Evolutionary conservation across 306 rosid species (phyloP).

Genomic region (Prunus armeniaca): DNA sequence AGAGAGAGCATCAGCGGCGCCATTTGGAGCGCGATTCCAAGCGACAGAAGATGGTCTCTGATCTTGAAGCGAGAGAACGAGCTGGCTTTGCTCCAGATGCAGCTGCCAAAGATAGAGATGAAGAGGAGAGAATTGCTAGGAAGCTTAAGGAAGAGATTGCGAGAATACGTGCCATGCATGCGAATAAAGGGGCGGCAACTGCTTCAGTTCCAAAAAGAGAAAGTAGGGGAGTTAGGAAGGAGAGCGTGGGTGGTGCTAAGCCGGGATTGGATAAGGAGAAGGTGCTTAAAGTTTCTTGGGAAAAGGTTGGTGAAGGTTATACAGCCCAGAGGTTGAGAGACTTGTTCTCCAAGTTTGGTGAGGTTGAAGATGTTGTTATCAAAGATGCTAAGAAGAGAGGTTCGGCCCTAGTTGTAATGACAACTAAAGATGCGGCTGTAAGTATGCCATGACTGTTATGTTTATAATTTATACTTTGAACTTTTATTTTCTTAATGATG

Average conservation of each 20-base stretch:
- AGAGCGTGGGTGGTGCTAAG: conserved; percentile 24
- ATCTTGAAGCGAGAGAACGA: conserved; percentile 78
- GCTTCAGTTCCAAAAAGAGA: conserved; percentile 28
- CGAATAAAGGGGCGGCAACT: conserved; percentile 39
- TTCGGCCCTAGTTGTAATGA: conserved; percentile 89
- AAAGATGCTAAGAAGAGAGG: conserved; percentile 72
- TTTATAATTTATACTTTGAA: not conserved
- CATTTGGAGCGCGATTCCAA: conserved; percentile 65
- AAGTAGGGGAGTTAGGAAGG: conserved; percentile 37
- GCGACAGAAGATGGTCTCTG: conserved; percentile 80
- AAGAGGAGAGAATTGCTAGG: conserved; percentile 70
- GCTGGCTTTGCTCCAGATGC: conserved; percentile 57
- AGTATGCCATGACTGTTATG: conserved; percentile 20
- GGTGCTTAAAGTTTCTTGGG: conserved; percentile 91
- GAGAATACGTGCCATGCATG: conserved; percentile 67
- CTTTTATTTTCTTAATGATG: not conserved
- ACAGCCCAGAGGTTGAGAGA: conserved; percentile 68
- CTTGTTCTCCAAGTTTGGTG: conserved; percentile 68
- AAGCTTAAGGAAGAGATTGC: conserved; percentile 76
- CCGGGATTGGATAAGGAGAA: conserved; percentile 53
- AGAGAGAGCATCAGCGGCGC: conserved; percentile 65
- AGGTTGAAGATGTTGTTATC: conserved; percentile 86
- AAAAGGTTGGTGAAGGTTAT: conserved; percentile 72
- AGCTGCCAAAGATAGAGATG: conserved; percentile 45
- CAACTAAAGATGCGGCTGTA: conserved; percentile 79